Conservation (phyloP, 2,329 filamentous ascomycete genomes). For the Paecilomyces dactylethromorphus region DNA sequence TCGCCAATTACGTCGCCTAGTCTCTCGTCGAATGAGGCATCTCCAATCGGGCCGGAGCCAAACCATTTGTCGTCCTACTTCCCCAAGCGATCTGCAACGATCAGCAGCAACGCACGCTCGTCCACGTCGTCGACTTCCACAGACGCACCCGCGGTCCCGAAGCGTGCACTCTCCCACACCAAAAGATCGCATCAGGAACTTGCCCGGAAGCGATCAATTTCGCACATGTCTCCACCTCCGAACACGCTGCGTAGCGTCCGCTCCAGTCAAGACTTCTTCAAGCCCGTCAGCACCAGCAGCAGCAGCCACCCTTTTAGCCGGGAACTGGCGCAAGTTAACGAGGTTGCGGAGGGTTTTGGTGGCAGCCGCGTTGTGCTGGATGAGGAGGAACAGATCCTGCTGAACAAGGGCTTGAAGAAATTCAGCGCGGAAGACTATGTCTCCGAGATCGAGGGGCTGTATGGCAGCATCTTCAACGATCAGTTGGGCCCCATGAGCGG, state of each 20-base stretch:
- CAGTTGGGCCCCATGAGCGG: slow-evolving; percentile 26
- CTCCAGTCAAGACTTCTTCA: slow-evolving; percentile 31
- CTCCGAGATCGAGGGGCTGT: slow-evolving; percentile 66
- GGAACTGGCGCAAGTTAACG: slow-evolving; percentile 85
- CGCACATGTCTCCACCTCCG: slow-evolving; percentile 41
- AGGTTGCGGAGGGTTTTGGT: slow-evolving; percentile 84
- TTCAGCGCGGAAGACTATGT: slow-evolving; percentile 80
- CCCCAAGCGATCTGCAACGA: slow-evolving; percentile 64
- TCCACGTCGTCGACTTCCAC: slow-evolving; percentile 39
- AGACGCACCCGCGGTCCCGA: slow-evolving; percentile 63
- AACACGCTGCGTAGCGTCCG: slow-evolving; percentile 27
- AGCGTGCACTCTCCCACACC: slow-evolving; percentile 77
- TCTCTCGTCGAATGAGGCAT: slow-evolving; percentile 34
- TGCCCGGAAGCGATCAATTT: slow-evolving; percentile 60
- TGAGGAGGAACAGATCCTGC: slow-evolving; percentile 67
- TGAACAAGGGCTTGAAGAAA: slow-evolving; percentile 62
- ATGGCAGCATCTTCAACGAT: slow-evolving; percentile 54
- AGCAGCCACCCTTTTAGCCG: slow-evolving; percentile 71
- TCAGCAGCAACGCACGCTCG: slow-evolving; percentile 49
- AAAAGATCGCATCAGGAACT: slow-evolving; percentile 77
- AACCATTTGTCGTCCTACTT: slow-evolving; percentile 55
- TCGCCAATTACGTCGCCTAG: slow-evolving; percentile 45
- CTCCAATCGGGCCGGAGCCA: slow-evolving; percentile 45
- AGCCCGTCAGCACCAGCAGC: slow-evolving; percentile 27
- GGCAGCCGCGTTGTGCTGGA: slow-evolving; percentile 57